Evolutionary conservation across 2,329 filamentous ascomycete genomes (phyloP).

Genomic region (Talaromyces sp.): DNA sequence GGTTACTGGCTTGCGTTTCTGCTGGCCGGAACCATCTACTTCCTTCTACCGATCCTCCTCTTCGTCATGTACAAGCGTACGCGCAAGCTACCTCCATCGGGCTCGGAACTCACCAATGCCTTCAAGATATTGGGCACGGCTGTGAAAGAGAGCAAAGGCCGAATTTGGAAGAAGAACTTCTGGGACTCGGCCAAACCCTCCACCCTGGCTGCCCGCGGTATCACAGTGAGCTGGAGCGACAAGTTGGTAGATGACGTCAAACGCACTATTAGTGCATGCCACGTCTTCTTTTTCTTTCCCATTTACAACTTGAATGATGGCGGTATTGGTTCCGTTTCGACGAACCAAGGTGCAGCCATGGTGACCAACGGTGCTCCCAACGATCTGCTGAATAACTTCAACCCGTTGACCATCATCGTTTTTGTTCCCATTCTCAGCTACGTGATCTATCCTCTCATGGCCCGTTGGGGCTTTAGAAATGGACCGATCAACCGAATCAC

Average conservation of each 20-base stretch:
- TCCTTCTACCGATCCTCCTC: slow-evolving; percentile 30
- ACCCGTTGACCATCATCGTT: slow-evolving; percentile 45
- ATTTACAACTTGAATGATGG: slow-evolving; percentile 34
- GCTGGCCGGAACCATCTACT: slow-evolving; percentile 25
- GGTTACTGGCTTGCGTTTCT: slow-evolving; percentile 42
- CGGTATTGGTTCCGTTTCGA: slow-evolving; percentile 48
- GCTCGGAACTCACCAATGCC: slow-evolving; percentile 27
- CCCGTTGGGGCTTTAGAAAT: slow-evolving; percentile 38
- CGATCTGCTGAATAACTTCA: slow-evolving; percentile 47
- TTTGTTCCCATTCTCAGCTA: slow-evolving; percentile 44
- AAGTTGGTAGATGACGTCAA: slow-evolving; percentile 31
- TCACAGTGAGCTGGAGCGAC: slow-evolving; percentile 26
- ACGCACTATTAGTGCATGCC: slow-evolving; percentile 26
- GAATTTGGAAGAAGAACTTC: slow-evolving; percentile 26
- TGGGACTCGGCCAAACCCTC: slow-evolving; percentile 31
- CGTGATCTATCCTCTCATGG: slow-evolving; percentile 42
- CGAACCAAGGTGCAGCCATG: slow-evolving; percentile 45
- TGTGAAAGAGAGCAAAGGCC: slow-evolving; percentile 26
- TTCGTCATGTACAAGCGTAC: slow-evolving; percentile 28
- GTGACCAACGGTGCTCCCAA: slow-evolving; percentile 47
- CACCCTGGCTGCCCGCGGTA: slow-evolving; percentile 21
- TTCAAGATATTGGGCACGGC: slow-evolving; percentile 28
- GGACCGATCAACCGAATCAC: slow-evolving; percentile 47
- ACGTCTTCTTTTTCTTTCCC: slow-evolving; percentile 34
- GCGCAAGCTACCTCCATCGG: slow-evolving; percentile 24